Percentiles rank a stretch among this genome's conserved stretches.
phyloP scores from a whole-genome alignment of 2,329 filamentous ascomycete species.

The Corynespora cassiicola region DNA sequence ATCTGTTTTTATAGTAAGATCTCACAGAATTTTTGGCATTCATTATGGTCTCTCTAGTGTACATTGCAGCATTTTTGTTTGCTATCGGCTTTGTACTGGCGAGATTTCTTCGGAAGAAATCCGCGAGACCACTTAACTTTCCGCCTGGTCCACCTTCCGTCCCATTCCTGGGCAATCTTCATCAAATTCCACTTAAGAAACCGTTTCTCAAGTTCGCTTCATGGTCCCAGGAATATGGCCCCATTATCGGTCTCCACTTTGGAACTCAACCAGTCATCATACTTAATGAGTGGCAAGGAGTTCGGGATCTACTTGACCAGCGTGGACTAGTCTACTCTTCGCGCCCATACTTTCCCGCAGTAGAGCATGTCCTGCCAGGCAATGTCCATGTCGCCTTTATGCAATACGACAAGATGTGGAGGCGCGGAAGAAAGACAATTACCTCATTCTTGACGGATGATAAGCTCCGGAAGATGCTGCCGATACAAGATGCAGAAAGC shows the following conservation, averaged over 20 bases:
- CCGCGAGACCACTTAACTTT: too few species aligned
- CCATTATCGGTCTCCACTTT: constrained; percentile 9
- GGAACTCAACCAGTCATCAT: constrained; percentile 9
- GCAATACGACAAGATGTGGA: constrained; percentile 11
- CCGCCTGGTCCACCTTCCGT: constrained; percentile 14
- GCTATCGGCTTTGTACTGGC: too few species aligned
- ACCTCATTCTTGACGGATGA: constrained; percentile 7
- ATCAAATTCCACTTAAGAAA: constrained; percentile 11
- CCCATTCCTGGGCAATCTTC: constrained; percentile 18
- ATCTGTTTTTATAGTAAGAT: too few species aligned
- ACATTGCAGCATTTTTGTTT: too few species aligned
- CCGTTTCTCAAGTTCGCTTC: constrained; percentile 9
- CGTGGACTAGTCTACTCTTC: constrained; percentile 10
- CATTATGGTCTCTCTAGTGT: too few species aligned
- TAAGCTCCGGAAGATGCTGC: constrained; percentile 6
- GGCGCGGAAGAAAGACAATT: constrained; percentile 6
- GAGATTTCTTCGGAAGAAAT: too few species aligned
- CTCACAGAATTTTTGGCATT: too few species aligned
- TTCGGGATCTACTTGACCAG: constrained; percentile 12
- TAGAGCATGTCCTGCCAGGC: constrained; percentile 1
- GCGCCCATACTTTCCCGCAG: constrained; percentile 4
- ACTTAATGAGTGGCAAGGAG: constrained; percentile 9
- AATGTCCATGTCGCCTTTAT: constrained; percentile 1
- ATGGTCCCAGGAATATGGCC: constrained; percentile 7
- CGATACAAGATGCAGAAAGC: constrained; percentile 17